Evolutionary conservation across 228 moss, liverwort and hornwort genomes (phyloP).

Genomic region (Sphagnum fallax): DNA sequence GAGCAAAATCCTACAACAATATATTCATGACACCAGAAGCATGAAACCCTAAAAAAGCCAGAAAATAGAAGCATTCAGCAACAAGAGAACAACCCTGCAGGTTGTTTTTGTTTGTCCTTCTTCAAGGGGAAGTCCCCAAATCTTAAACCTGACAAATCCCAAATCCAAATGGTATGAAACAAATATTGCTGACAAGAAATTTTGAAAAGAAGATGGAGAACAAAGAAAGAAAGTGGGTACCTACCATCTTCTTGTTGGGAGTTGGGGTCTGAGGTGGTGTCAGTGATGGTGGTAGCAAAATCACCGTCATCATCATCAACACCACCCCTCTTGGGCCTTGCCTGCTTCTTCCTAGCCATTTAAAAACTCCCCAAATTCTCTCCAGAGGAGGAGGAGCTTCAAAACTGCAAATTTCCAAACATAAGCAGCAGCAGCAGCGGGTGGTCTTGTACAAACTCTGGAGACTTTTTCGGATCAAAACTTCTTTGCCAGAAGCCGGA

Average conservation of each 20-base stretch:
- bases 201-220: background rate
- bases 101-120: too few relatives aligned
- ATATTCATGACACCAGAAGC: background rate
- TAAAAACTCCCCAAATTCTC: background rate
- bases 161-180: background rate
- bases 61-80: background rate
- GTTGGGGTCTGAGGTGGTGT: background rate
- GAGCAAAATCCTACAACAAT: background rate
- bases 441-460: too few relatives aligned
- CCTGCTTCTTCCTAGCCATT: slow-evolving; percentile 84
- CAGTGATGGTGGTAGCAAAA: slow-evolving; percentile 6
- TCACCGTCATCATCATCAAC: slow-evolving; percentile 7
- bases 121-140: too few relatives aligned
- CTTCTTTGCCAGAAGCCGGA: too few relatives aligned
- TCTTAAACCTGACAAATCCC: background rate
- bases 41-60: background rate
- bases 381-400: too few relatives aligned
- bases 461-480: too few relatives aligned
- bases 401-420: too few relatives aligned
- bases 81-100: background rate
- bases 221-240: background rate
- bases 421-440: too few relatives aligned
- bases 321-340: slow-evolving; percentile 39
- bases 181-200: slow-evolving; percentile 5
- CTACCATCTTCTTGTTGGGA: slow-evolving; percentile 8